Conservation (phyloP, 805 yeast genomes). For the Metschnikowia bowlesiae region DNA sequence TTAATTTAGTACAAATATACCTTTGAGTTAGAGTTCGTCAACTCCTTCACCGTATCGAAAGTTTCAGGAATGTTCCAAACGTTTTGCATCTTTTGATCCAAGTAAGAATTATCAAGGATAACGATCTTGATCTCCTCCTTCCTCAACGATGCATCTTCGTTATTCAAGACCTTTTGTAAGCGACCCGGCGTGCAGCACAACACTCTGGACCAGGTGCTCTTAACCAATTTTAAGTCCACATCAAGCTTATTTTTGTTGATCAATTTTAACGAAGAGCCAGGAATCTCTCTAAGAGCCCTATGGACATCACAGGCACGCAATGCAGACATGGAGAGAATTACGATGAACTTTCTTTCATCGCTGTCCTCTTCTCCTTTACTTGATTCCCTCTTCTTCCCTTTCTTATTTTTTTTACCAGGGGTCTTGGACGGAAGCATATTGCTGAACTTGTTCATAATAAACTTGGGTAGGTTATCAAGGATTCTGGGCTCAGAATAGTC, state of each 20-base stretch:
- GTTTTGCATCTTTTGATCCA: conserved; percentile 57
- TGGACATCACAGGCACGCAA: conserved; percentile 82
- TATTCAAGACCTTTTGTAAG: conserved; percentile 42
- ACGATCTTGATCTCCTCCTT: conserved; percentile 47
- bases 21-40: conserved; percentile 42
- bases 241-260: conserved; percentile 70
- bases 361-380: conserved; percentile 14
- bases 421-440: conserved; percentile 39
- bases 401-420: conserved; percentile 24
- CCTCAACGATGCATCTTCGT: conserved; percentile 38
- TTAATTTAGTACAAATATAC: conserved; percentile 45
- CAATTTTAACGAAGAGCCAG: conserved; percentile 59
- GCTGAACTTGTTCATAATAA: conserved; percentile 47
- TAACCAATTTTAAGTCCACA: conserved; percentile 51
- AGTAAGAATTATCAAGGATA: conserved; percentile 55
- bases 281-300: conserved; percentile 50
- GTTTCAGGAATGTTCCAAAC: conserved; percentile 57
- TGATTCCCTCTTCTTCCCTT: conserved; percentile 26
- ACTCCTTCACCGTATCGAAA: conserved; percentile 34
- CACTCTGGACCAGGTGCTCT: conserved; percentile 44
- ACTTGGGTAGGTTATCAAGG: conserved; percentile 52
- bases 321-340: conserved; percentile 69
- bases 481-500: conserved; percentile 49
- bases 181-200: conserved; percentile 66
- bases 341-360: conserved; percentile 40